Conservation (phyloP, 2,329 filamentous ascomycete genomes). For the Monilinia fructigena region DNA sequence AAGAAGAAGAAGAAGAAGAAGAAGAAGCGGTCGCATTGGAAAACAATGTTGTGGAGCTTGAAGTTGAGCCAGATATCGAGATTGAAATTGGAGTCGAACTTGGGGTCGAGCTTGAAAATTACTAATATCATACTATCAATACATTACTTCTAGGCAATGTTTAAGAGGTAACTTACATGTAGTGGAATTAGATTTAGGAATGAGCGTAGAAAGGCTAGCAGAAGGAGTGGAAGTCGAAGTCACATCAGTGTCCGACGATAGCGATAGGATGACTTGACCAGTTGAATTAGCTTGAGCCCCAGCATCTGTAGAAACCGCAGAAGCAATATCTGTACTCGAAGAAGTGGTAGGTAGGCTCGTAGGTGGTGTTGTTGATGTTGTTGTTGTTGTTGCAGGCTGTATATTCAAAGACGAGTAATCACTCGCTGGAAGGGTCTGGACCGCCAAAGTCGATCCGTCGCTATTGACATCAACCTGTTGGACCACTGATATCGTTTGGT, state of each 20-base stretch:
- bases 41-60: constrained; percentile 24
- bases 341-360: constrained; percentile 6
- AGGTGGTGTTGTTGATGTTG: constrained; percentile 24
- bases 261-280: constrained; percentile 29
- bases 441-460: constrained; percentile 34
- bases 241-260: constrained; percentile 29
- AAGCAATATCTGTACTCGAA: constrained; percentile 9
- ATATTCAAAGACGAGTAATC: constrained; percentile 14
- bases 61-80: constrained; percentile 14
- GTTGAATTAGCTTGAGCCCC: constrained; percentile 23
- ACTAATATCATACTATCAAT: constrained; percentile 31
- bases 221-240: constrained; percentile 35
- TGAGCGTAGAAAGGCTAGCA: constrained; percentile 35
- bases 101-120: constrained; percentile 36
- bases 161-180: constrained; percentile 33
- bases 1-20: constrained; percentile 16
- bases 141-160: constrained; percentile 13
- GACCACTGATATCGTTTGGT: constrained; percentile 36
- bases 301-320: constrained; percentile 11
- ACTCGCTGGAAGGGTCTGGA: constrained; percentile 27
- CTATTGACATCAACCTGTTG: constrained; percentile 38
- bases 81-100: constrained; percentile 16
- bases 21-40: constrained; percentile 21
- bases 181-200: constrained; percentile 38
- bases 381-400: constrained; percentile 22